These are phyloP conservation scores for Chrysanthemum lavandulifolium DNA, from an alignment of 129 eudicot species.

Conservation along the genomic window DNA sequence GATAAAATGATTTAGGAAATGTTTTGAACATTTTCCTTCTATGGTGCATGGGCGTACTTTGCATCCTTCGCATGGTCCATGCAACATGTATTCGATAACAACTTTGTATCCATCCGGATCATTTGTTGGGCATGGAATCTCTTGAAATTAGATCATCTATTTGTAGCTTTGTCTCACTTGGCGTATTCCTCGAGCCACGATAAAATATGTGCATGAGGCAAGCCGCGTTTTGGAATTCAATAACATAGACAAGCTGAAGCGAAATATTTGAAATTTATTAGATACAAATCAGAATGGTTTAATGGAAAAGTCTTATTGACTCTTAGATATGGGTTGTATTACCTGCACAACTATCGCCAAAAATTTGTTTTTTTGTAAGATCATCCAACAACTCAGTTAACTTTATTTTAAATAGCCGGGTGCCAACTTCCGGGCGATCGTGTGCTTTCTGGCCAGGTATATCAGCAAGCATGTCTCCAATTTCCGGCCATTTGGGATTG, in stretches of 20 bases:
- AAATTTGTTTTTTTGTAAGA: no score
- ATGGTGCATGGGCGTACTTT: no score
- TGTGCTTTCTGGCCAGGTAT: background rate
- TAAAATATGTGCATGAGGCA: background rate
- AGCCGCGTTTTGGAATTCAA: background rate
- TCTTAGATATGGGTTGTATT: no score
- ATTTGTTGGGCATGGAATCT: background rate
- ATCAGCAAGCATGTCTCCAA: background rate
- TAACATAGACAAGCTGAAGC: no score
- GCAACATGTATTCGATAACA: background rate
- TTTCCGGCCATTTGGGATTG: background rate
- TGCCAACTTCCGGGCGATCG: background rate
- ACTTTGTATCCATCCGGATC: background rate
- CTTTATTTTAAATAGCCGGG: no score
- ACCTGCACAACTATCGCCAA: no score
- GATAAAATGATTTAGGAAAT: no score
- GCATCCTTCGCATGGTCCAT: no score
- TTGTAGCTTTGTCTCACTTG: background rate
- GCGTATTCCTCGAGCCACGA: background rate
- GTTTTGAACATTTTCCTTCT: no score
- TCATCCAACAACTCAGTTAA: no score
- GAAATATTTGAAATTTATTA: no score
- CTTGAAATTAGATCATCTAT: background rate
- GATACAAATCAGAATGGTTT: background rate
- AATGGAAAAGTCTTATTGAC: background rate